These are phyloP conservation scores for Chlamydomonas incerta DNA, from an alignment of 139 green algal species.

Conservation along the genomic window DNA sequence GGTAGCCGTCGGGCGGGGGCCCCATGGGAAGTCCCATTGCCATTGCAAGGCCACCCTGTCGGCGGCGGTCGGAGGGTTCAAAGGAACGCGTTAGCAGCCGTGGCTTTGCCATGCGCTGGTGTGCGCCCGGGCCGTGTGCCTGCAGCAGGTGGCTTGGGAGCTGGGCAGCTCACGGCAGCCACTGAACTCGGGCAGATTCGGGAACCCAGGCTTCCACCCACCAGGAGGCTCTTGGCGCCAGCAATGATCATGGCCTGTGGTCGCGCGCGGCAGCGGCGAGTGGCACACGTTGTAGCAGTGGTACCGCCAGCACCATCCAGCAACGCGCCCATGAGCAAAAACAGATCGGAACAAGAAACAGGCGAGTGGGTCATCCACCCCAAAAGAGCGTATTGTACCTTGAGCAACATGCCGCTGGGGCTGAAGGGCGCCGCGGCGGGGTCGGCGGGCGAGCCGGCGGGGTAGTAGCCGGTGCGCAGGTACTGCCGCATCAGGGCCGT, in stretches of 20 bases:
- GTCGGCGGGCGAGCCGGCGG: conserved; percentile 33
- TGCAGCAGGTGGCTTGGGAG: no score
- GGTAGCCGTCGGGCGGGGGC: conserved; percentile 11
- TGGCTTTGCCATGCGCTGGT: no score
- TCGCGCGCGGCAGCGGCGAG: no score
- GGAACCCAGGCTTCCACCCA: no score
- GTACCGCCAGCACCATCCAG: no score
- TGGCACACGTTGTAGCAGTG: no score
- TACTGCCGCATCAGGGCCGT: conserved; percentile 83
- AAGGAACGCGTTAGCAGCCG: no score
- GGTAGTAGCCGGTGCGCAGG: conserved; percentile 73
- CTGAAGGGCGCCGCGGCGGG: conserved; percentile 4
- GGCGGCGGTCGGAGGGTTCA: background rate
- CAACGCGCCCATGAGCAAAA: background rate
- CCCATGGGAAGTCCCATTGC: background rate
- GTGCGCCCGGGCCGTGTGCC: no score
- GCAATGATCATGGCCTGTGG: background rate
- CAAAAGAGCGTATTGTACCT: conserved; percentile 63
- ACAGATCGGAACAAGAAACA: no score
- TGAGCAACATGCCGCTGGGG: conserved; percentile 78
- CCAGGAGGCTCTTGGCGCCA: background rate
- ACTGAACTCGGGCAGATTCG: no score
- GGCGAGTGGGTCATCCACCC: no score
- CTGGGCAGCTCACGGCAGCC: no score
- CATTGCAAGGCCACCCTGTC: background rate